phyloP scores from a whole-genome alignment of 2,329 filamentous ascomycete species.

The Cryphonectria nitschkei region DNA sequence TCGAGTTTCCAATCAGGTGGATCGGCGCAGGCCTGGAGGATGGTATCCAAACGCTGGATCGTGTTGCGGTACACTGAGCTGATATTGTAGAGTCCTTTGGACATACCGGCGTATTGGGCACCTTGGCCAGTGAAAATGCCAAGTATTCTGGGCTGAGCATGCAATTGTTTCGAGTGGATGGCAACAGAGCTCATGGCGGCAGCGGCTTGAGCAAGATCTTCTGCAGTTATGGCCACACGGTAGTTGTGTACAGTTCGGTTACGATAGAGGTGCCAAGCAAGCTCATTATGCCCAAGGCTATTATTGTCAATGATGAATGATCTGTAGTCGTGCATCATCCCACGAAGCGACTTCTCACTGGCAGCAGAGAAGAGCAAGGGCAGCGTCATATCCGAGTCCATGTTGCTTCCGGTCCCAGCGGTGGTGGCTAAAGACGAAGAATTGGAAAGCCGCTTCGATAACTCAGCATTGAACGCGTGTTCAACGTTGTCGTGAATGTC shows the following conservation, averaged over 20 bases:
- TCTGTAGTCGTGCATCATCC: slow-evolving; percentile 34
- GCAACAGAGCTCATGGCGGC: background rate
- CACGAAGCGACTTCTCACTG: slow-evolving; percentile 40
- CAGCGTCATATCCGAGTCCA: slow-evolving; percentile 22
- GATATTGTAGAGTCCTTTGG: slow-evolving; percentile 36
- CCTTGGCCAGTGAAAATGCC: slow-evolving; percentile 51
- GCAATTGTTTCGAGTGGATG: slow-evolving; percentile 31
- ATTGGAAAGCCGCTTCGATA: background rate
- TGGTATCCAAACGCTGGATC: slow-evolving; percentile 40
- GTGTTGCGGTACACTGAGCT: slow-evolving; percentile 39
- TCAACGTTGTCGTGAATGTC: slow-evolving; percentile 36
- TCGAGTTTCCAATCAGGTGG: slow-evolving; percentile 39
- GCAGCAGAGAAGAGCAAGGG: slow-evolving; percentile 45
- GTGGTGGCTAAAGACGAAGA: background rate
- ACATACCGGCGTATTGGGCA: slow-evolving; percentile 50
- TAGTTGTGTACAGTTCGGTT: slow-evolving; percentile 39
- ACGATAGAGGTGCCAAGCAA: slow-evolving; percentile 41
- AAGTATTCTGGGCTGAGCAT: slow-evolving; percentile 33
- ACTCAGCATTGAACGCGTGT: slow-evolving; percentile 9
- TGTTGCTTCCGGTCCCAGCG: background rate
- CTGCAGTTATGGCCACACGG: slow-evolving; percentile 30
- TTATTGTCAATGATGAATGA: slow-evolving; percentile 36
- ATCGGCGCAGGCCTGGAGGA: slow-evolving; percentile 34
- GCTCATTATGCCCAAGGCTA: slow-evolving; percentile 24
- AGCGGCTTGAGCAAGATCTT: slow-evolving; percentile 28